phyloP scores from a whole-genome alignment of 169 alveolate species.

The Plasmodium coatneyi region DNA sequence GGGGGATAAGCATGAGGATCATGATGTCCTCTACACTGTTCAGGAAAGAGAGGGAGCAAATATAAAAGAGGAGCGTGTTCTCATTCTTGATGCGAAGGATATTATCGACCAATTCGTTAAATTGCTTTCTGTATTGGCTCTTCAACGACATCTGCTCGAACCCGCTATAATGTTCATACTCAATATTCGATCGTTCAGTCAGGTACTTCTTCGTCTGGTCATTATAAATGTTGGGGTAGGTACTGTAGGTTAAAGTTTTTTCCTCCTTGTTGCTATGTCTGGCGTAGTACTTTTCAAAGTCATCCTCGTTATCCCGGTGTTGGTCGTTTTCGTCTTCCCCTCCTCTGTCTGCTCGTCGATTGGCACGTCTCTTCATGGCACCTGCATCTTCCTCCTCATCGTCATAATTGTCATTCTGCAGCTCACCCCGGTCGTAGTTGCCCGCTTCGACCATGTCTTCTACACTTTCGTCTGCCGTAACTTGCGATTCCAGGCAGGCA shows the following conservation, averaged over 20 bases:
- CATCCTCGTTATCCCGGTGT: constrained; percentile 16
- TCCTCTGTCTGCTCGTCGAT: not conserved
- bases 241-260: not conserved
- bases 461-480: not conserved
- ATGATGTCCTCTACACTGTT: constrained; percentile 60
- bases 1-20: constrained; percentile 34
- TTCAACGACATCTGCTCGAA: not conserved
- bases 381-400: not conserved
- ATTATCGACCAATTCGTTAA: constrained; percentile 1
- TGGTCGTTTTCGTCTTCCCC: not conserved
- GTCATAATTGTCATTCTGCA: not conserved
- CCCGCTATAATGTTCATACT: constrained; percentile 7
- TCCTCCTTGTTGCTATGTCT: not conserved
- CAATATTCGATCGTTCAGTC: constrained; percentile 4
- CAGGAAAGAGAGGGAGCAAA: constrained; percentile 19
- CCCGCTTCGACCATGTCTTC: constrained; percentile 6
- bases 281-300: constrained; percentile 42
- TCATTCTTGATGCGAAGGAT: not conserved
- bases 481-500: not conserved
- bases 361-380: not conserved
- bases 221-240: constrained; percentile 18
- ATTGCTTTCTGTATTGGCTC: constrained; percentile 32
- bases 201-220: constrained; percentile 18
- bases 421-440: not conserved
- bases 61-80: constrained; percentile 15